phyloP scores from a whole-genome alignment of 73 alveolate species.

The Paramecium primaurelia region DNA sequence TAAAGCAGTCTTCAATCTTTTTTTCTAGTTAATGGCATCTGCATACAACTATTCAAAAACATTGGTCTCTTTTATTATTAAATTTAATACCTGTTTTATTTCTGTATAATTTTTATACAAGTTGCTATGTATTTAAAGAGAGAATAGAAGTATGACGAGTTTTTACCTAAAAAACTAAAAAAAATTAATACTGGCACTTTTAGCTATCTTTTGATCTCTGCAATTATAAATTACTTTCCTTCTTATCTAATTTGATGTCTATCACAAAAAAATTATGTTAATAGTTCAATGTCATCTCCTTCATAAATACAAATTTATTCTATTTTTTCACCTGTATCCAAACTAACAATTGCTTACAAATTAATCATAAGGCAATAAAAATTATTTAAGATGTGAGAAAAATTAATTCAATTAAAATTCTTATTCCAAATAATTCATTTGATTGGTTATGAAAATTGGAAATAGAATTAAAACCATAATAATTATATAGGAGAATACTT shows the following conservation, averaged over 20 bases:
- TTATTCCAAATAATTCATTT: not conserved
- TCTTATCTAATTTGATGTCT: conserved; percentile 1
- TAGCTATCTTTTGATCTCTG: not conserved
- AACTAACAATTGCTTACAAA: conserved; percentile 34
- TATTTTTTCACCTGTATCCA: conserved; percentile 20
- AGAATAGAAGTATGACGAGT: not conserved
- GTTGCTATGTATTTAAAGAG: not conserved
- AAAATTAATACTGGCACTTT: not conserved
- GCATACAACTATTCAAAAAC: not conserved
- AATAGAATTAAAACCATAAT: not conserved
- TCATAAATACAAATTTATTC: conserved; percentile 27
- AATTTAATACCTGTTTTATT: not conserved
- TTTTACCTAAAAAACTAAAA: not conserved
- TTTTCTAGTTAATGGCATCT: not conserved
- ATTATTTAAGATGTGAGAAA: not conserved
- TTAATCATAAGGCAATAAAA: not conserved
- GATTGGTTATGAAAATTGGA: not conserved
- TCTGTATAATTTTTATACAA: not conserved
- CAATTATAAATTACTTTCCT: not conserved
- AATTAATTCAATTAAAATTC: not conserved
- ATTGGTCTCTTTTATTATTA: not conserved
- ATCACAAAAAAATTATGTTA: conserved; percentile 32
- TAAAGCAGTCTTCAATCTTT: not conserved
- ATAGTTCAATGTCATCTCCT: conserved; percentile 39
- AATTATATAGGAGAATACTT: not conserved